phyloP scores from a whole-genome alignment of 1,284 basidiomycete species.

The Malassezia globosa region DNA sequence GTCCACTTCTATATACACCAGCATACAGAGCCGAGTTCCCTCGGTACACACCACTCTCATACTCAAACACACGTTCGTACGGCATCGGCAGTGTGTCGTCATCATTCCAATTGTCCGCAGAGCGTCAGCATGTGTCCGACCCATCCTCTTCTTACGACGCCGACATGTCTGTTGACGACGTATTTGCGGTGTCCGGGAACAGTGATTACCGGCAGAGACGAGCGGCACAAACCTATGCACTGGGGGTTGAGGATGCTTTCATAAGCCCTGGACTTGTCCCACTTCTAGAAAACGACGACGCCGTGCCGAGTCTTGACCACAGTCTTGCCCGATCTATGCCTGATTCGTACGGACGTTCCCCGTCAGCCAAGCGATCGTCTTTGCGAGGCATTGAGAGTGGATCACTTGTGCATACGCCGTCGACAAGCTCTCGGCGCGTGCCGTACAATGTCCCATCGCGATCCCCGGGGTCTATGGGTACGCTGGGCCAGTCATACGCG shows the following conservation, averaged over 20 bases:
- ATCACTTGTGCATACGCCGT: not conserved
- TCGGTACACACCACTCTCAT: slow-evolving; percentile 1
- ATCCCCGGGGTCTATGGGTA: slow-evolving; percentile 5
- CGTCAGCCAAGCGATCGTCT: slow-evolving; percentile 12
- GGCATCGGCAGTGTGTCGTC: slow-evolving; percentile 1
- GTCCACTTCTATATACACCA: not conserved
- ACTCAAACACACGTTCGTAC: slow-evolving; percentile 8
- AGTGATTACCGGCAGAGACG: slow-evolving; percentile 21
- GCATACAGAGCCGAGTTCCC: slow-evolving; percentile 5
- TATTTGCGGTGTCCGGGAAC: slow-evolving; percentile 20
- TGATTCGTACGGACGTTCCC: not conserved
- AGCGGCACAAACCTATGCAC: slow-evolving; percentile 10
- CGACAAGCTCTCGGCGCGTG: slow-evolving; percentile 1
- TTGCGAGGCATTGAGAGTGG: not conserved
- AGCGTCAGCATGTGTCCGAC: slow-evolving; percentile 1
- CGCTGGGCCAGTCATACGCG: slow-evolving; percentile 16
- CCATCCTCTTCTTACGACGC: slow-evolving; percentile 1
- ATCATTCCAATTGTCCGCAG: slow-evolving; percentile 10
- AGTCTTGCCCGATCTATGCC: slow-evolving; percentile 2
- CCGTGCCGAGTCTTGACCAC: slow-evolving; percentile 5
- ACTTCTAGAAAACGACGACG: slow-evolving; percentile 23
- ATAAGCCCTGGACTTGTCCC: slow-evolving; percentile 23
- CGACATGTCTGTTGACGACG: slow-evolving; percentile 27
- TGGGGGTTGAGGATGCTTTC: slow-evolving; percentile 3
- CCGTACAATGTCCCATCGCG: slow-evolving; percentile 16